phyloP scores from a whole-genome alignment of 805 yeast genomes.

The Brettanomyces sp. region DNA sequence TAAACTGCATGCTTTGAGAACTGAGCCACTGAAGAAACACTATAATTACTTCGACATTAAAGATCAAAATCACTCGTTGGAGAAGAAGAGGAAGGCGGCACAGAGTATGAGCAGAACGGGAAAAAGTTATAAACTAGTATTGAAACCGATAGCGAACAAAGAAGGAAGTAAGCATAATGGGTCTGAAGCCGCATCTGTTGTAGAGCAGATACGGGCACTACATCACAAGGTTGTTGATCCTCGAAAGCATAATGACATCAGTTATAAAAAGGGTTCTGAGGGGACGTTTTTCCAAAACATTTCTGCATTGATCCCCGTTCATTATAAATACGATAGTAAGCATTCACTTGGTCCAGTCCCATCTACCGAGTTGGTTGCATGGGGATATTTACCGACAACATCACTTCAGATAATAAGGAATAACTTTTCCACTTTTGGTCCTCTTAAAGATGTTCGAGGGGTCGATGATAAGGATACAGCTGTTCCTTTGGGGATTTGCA shows the following conservation, averaged over 20 bases:
- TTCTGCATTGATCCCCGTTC: conserved; percentile 11
- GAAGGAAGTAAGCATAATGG: background rate
- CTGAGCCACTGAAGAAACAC: conserved; percentile 3
- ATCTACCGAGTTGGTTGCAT: conserved; percentile 55
- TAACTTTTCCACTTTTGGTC: conserved; percentile 55
- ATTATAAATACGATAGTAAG: conserved; percentile 42
- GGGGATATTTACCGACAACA: conserved; percentile 53
- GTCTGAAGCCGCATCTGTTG: conserved; percentile 22
- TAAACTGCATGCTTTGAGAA: too few relatives aligned
- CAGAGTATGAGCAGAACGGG: background rate
- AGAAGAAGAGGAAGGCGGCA: conserved; percentile 1
- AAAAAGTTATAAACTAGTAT: conserved; percentile 5
- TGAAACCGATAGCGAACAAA: background rate
- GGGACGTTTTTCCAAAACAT: conserved; percentile 12
- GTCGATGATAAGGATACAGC: conserved; percentile 68
- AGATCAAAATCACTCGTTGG: conserved; percentile 13
- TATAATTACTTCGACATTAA: conserved; percentile 11
- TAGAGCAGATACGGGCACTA: conserved; percentile 5
- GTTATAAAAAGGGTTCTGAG: conserved; percentile 5
- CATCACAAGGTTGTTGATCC: conserved; percentile 13
- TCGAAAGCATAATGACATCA: conserved; percentile 6
- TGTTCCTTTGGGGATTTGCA: conserved; percentile 66
- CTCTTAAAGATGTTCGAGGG: conserved; percentile 46
- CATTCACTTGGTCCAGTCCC: conserved; percentile 73
- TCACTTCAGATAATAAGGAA: conserved; percentile 37